Conservation (phyloP, 345 rosid genomes). For the Dipteronia dyeriana region DNA sequence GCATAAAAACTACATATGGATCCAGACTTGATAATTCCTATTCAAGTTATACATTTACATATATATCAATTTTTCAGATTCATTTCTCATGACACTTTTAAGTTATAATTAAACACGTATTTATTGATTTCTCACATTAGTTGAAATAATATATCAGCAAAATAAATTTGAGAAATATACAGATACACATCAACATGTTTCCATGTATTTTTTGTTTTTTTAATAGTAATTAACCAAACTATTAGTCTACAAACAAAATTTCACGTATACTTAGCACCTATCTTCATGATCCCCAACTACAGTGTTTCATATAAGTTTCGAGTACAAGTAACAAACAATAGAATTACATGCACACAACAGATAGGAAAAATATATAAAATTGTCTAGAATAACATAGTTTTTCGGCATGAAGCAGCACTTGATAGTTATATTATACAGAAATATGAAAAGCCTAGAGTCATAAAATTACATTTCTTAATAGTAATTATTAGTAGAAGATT, state of each 20-base stretch:
- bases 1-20: too few relatives aligned
- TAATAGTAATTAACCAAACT: neutral
- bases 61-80: neutral
- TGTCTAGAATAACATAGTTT: neutral
- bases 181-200: neutral
- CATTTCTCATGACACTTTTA: neutral
- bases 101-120: too few relatives aligned
- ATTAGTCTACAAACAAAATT: neutral
- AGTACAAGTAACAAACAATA: too few relatives aligned
- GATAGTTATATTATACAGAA: slow-evolving; percentile 18
- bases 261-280: neutral
- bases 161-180: too few relatives aligned
- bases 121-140: too few relatives aligned
- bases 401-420: neutral
- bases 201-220: neutral
- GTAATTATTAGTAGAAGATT: neutral
- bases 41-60: too few relatives aligned
- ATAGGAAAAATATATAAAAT: neutral
- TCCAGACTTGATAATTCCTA: too few relatives aligned
- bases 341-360: neutral
- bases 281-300: neutral
- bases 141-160: too few relatives aligned
- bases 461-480: slow-evolving; percentile 12
- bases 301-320: too few relatives aligned
- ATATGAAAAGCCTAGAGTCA: neutral